Conservation (phyloP, 345 rosid genomes). For the Lenwebbia sp. region DNA sequence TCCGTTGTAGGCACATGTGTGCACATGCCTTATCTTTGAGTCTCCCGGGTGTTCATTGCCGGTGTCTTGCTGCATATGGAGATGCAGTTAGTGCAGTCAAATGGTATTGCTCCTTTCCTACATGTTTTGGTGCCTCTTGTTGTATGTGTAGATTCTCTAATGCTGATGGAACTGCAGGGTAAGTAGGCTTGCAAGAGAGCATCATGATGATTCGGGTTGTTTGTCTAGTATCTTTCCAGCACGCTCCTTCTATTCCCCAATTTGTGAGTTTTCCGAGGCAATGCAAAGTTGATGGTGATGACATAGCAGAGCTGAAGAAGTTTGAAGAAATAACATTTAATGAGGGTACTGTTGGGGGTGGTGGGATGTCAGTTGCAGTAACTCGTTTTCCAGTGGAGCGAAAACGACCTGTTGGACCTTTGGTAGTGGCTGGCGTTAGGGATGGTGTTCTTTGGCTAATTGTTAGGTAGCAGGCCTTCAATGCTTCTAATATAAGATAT, state of each 20-base stretch:
- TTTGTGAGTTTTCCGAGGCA: conserved; percentile 75
- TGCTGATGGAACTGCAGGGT: too few relatives aligned
- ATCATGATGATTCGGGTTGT: conserved; percentile 59
- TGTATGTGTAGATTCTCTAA: not conserved
- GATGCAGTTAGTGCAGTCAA: conserved; percentile 98
- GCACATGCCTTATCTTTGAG: conserved; percentile 92
- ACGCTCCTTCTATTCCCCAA: conserved; percentile 89
- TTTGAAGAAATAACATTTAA: conserved; percentile 61
- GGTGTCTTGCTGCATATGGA: conserved; percentile 95
- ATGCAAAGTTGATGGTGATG: conserved; percentile 69
- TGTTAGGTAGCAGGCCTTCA: conserved; percentile 47
- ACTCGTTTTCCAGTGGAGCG: conserved; percentile 93
- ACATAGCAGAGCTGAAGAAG: conserved; percentile 35
- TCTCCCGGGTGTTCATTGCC: conserved; percentile 95
- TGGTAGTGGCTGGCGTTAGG: conserved; percentile 83
- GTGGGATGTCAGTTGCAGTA: conserved; percentile 95
- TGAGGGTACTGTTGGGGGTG: conserved; percentile 98
- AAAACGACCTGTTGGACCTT: conserved; percentile 94
- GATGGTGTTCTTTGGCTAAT: conserved; percentile 99
- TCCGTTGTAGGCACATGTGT: conserved; percentile 62
- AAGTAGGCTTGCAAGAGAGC: too few relatives aligned
- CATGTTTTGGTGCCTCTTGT: not conserved
- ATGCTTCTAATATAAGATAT: not conserved
- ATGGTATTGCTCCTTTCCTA: conserved; percentile 41
- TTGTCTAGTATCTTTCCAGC: conserved; percentile 93